phyloP scores from a whole-genome alignment of 2,329 filamentous ascomycete species.

The Ophidiomyces ophidiicola region DNA sequence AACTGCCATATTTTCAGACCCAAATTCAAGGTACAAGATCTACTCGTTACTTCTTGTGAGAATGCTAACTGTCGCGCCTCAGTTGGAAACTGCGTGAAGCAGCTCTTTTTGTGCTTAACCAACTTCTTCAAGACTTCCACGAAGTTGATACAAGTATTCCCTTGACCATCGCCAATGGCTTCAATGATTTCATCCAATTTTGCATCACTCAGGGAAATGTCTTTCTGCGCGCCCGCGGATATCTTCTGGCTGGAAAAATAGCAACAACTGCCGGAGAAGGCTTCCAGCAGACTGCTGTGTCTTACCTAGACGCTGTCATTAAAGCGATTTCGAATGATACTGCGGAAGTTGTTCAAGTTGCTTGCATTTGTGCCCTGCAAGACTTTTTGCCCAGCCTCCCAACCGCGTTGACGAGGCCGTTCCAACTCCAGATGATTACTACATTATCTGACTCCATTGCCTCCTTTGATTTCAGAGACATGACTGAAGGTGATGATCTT shows the following conservation, averaged over 20 bases:
- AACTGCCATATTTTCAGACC: slow-evolving; percentile 54
- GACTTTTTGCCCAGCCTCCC: slow-evolving; percentile 48
- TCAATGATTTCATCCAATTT: slow-evolving; percentile 68
- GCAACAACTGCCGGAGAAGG: slow-evolving; percentile 53
- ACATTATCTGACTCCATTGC: slow-evolving; percentile 62
- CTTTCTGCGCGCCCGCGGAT: slow-evolving; percentile 75
- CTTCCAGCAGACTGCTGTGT: slow-evolving; percentile 33
- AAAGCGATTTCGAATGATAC: slow-evolving; percentile 62
- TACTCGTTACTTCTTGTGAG: slow-evolving; percentile 8
- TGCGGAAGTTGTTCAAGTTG: slow-evolving; percentile 81
- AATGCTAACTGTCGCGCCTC: slow-evolving; percentile 18
- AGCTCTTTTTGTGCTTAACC: slow-evolving; percentile 71
- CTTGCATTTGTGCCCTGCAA: slow-evolving; percentile 78
- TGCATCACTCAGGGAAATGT: slow-evolving; percentile 59
- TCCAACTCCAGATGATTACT: slow-evolving; percentile 50
- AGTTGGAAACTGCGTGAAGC: slow-evolving; percentile 64
- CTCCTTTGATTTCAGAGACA: slow-evolving; percentile 65
- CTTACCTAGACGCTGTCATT: slow-evolving; percentile 48
- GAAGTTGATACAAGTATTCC: slow-evolving; percentile 64
- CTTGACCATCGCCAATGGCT: slow-evolving; percentile 56
- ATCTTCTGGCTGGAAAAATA: slow-evolving; percentile 70
- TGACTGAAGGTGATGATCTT: slow-evolving; percentile 81
- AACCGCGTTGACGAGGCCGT: slow-evolving; percentile 38
- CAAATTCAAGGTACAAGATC: slow-evolving; percentile 26
- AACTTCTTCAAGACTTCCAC: slow-evolving; percentile 69